Evolutionary conservation across 805 yeast genomes (phyloP), one percentile per base, ranked within the genome.

Genomic region (Brettanomyces naardenensis): DNA sequence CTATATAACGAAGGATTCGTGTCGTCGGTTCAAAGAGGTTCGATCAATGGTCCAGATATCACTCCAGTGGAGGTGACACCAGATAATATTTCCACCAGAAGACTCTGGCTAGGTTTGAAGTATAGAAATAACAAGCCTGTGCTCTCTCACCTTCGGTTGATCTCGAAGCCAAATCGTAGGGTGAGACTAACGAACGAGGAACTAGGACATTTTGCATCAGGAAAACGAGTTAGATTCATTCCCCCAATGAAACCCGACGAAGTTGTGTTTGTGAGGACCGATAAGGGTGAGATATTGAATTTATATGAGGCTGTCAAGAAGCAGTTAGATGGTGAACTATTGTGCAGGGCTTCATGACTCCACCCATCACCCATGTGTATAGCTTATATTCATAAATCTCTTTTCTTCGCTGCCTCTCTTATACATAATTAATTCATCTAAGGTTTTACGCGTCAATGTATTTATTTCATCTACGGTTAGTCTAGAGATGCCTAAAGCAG

Each of bases 51-150:
- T 1, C 97, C 98, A 11, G 97, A 92, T 58, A 56, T 65, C 32
- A 65, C 65, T 2, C 81, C 89, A 1, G 77, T 76, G 4, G 88
- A 81, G 31, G 83, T 78, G 18, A 88, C 97, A 0, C 88, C 82
- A 25, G 95, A 85, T 55, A 89, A 90, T 54, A 75, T 92, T 22
- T 62, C 95, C 15, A 73, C 89, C 1, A 77, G 97, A 53, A 72
- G 95, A 48, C 69, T 92, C 36, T 92, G 98, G 98, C 59, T 92
- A 17, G 94, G 89, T 2, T 66, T 92, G 57, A 92, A 92, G 58
- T 92, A 92, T 59, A 75, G 90, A 54, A 75, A 86, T 46, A 76
- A 80, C 53, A 66, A 69, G 47, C 81, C 96, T 0, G 95, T 92
- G 14, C 67, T 92, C 45, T 70, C 77, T 46, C 71, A 75, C 39